phyloP scores from a whole-genome alignment of 2,329 filamentous ascomycete species.

The Pseudogymnoascus sp. region DNA sequence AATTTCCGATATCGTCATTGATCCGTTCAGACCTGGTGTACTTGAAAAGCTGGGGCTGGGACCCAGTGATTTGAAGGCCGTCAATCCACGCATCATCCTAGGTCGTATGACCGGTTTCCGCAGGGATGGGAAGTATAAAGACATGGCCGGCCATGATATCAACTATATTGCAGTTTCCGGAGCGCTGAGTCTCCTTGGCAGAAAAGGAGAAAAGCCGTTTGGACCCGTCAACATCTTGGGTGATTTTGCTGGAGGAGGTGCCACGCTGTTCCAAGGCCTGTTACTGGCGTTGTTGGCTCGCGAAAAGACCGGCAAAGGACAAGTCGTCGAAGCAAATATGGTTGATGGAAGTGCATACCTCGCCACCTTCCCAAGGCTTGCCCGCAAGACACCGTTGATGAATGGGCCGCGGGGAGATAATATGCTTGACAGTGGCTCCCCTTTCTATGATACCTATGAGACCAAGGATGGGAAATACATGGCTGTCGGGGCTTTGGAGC shows the following conservation, averaged over 20 bases:
- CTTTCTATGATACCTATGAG: constrained; percentile 86
- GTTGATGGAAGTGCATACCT: constrained; percentile 82
- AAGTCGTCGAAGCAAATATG: constrained; percentile 95
- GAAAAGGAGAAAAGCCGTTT: constrained; percentile 62
- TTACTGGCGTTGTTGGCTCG: constrained; percentile 70
- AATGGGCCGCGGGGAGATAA: constrained; percentile 63
- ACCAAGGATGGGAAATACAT: constrained; percentile 73
- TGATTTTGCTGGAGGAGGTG: constrained; percentile 87
- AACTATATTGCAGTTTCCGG: constrained; percentile 92
- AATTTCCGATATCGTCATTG: constrained; percentile 73
- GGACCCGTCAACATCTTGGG: constrained; percentile 79
- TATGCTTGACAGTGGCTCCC: constrained; percentile 74
- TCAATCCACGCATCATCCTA: constrained; percentile 73
- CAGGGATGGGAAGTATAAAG: constrained; percentile 73
- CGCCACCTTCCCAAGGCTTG: constrained; percentile 68
- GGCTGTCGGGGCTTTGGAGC: constrained; percentile 86
- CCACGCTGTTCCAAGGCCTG: constrained; percentile 74
- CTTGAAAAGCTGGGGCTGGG: constrained; percentile 77
- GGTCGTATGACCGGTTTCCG: constrained; percentile 87
- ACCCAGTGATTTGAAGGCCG: constrained; percentile 56
- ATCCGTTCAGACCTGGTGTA: constrained; percentile 87
- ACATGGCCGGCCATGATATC: constrained; percentile 93
- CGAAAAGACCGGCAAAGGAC: constrained; percentile 59
- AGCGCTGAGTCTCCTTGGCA: constrained; percentile 69
- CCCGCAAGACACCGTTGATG: constrained; percentile 58